phyloP scores from a whole-genome alignment of 225 moss, liverwort and hornwort species.

The Physcomitrium patens region DNA sequence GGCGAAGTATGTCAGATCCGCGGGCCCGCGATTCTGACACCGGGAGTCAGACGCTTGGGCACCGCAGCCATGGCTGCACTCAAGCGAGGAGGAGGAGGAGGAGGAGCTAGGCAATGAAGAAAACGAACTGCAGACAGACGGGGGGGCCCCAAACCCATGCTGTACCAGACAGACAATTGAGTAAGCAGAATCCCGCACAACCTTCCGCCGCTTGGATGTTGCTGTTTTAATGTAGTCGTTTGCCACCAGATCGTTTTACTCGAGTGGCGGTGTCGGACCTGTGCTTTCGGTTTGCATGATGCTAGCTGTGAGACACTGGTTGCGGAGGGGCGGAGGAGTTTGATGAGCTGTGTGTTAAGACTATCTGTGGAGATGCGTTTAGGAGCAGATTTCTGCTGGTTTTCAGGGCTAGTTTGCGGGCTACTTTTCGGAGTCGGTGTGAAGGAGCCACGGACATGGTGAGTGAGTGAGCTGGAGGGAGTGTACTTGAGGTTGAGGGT shows the following conservation, averaged over 20 bases:
- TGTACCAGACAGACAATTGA: conserved; percentile 12
- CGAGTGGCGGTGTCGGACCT: conserved; percentile 11
- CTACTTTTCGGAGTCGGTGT: neutral
- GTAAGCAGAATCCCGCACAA: conserved; percentile 20
- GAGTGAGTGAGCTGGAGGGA: neutral
- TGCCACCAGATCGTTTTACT: conserved; percentile 21
- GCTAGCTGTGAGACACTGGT: neutral
- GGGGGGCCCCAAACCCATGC: neutral
- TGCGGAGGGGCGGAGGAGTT: neutral
- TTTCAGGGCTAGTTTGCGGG: neutral
- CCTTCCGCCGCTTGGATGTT: neutral
- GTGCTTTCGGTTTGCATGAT: neutral
- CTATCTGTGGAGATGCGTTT: neutral
- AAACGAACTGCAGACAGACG: neutral
- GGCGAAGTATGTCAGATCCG: conserved; percentile 4
- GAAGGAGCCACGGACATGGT: conserved; percentile 2
- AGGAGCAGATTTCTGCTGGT: neutral
- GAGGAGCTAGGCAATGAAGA: conserved; percentile 5
- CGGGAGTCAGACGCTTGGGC: neutral
- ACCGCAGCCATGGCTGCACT: conserved; percentile 16
- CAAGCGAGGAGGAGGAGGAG: conserved; percentile 20
- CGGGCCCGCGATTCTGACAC: neutral
- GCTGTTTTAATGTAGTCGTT: neutral
- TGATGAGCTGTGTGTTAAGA: neutral
- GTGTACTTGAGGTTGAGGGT: neutral